phyloP scores from a whole-genome alignment of 768 basidiomycete genomes.

The Leccinum rimulosum region DNA sequence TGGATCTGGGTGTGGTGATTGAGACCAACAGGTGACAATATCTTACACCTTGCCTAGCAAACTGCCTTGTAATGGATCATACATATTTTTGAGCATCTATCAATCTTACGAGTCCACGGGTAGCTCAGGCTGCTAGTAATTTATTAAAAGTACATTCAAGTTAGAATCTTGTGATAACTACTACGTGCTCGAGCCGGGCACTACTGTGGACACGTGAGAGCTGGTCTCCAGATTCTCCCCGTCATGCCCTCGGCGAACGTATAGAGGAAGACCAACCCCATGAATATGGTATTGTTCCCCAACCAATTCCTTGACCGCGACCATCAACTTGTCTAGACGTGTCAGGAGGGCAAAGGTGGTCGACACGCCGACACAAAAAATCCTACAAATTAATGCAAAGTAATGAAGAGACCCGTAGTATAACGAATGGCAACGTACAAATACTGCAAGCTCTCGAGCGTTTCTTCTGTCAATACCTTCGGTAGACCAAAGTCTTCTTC shows the following conservation, averaged over 20 bases:
- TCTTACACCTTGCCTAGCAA: too few species aligned
- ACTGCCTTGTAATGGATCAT: too few species aligned
- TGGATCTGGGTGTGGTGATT: too few species aligned
- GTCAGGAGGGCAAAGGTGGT: constrained; percentile 68
- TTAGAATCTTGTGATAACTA: background rate
- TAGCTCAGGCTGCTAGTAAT: too few species aligned
- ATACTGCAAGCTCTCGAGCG: constrained; percentile 76
- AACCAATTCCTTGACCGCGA: constrained; percentile 81
- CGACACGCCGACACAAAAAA: constrained; percentile 71
- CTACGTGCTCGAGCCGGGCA: background rate
- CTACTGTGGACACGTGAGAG: constrained; percentile 17
- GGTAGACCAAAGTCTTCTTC: constrained; percentile 79
- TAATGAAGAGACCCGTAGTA: background rate
- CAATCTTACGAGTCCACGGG: too few species aligned
- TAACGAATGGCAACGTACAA: constrained; percentile 46
- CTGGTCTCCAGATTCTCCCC: constrained; percentile 25
- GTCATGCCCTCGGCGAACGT: constrained; percentile 22
- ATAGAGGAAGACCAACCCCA: constrained; percentile 45
- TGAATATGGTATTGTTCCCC: constrained; percentile 88
- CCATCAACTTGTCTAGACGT: constrained; percentile 73
- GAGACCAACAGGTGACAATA: too few species aligned
- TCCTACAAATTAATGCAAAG: constrained; percentile 34
- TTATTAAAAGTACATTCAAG: background rate
- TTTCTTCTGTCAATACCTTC: constrained; percentile 64
- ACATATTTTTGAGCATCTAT: too few species aligned